Percentiles rank a stretch among this genome's conserved stretches.
Evolutionary conservation across 257 asterid genomes (phyloP).

Genomic region (Sherardia arvensis): DNA sequence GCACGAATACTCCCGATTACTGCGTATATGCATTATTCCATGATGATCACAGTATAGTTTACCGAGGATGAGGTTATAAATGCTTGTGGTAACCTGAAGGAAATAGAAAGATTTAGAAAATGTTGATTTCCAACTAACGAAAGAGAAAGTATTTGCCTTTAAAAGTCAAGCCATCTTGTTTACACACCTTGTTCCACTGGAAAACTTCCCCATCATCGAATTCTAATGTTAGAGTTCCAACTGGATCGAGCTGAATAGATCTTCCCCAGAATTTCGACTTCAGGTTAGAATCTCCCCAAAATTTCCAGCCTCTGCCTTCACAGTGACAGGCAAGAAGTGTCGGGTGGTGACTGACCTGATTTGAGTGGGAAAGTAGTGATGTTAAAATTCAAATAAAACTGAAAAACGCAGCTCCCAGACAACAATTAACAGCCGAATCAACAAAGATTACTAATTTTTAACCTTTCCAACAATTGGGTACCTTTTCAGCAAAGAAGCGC

Average conservation of each 20-base stretch:
- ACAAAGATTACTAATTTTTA: background rate
- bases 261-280: conserved; percentile 96
- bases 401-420: background rate
- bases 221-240: conserved; percentile 70
- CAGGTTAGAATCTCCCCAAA: conserved; percentile 88
- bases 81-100: conserved; percentile 81
- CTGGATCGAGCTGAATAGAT: conserved; percentile 92
- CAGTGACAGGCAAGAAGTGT: conserved; percentile 95
- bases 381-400: background rate
- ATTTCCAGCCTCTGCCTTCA: conserved; percentile 95
- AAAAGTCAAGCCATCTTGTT: background rate
- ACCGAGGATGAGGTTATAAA: conserved; percentile 82
- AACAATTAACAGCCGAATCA: background rate
- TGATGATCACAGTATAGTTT: conserved; percentile 89
- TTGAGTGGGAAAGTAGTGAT: background rate
- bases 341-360: conserved; percentile 98
- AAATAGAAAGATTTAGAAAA: conserved; percentile 4
- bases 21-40: conserved; percentile 74
- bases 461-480: conserved; percentile 6
- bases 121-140: background rate
- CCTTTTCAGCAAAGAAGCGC: conserved; percentile 89
- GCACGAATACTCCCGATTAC: conserved; percentile 82
- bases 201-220: conserved; percentile 92
- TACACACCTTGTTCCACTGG: conserved; percentile 85
- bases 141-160: background rate